These are phyloP conservation scores for Hypomontagnella submonticulosa DNA, from an alignment of 495 filamentous ascomycete species.

Conservation along the genomic window DNA sequence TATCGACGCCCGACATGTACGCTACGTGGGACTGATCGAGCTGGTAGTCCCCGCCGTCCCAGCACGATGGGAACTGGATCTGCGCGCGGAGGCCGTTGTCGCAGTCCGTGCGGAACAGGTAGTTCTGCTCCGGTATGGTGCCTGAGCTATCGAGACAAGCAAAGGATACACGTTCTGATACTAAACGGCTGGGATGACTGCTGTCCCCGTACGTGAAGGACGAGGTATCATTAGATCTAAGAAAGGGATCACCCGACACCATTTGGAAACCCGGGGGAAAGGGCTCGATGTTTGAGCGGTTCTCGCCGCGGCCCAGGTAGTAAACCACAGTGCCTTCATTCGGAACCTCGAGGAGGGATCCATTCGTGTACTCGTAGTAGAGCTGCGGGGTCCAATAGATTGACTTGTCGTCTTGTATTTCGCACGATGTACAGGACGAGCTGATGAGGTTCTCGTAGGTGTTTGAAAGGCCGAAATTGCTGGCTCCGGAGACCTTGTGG, in stretches of 20 bases:
- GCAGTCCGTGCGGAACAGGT: conserved; percentile 59
- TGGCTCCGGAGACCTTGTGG: conserved; percentile 75
- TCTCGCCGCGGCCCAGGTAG: conserved; percentile 57
- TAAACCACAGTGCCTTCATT: conserved; percentile 54
- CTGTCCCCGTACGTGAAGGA: conserved; percentile 39
- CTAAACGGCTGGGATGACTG: conserved; percentile 33
- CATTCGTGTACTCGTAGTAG: conserved; percentile 60
- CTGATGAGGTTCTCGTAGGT: conserved; percentile 51
- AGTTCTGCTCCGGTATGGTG: conserved; percentile 64
- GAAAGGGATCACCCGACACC: conserved; percentile 53
- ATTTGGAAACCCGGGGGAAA: conserved; percentile 60
- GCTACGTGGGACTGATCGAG: conserved; percentile 69
- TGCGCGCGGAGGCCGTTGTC: conserved; percentile 65
- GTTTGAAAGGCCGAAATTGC: conserved; percentile 53
- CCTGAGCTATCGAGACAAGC: conserved; percentile 49
- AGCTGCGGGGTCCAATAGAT: conserved; percentile 64
- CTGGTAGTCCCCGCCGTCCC: conserved; percentile 63
- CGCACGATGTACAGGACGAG: conserved; percentile 60
- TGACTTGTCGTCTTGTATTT: conserved; percentile 61
- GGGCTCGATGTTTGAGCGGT: conserved; percentile 47
- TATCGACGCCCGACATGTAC: conserved; percentile 58
- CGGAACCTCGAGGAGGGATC: conserved; percentile 55
- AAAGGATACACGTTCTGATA: conserved; percentile 56
- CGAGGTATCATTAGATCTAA: conserved; percentile 51
- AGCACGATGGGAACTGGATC: conserved; percentile 63